These are phyloP conservation scores for Rhizophora mangle DNA, from an alignment of 345 rosid species.

Conservation along the genomic window DNA sequence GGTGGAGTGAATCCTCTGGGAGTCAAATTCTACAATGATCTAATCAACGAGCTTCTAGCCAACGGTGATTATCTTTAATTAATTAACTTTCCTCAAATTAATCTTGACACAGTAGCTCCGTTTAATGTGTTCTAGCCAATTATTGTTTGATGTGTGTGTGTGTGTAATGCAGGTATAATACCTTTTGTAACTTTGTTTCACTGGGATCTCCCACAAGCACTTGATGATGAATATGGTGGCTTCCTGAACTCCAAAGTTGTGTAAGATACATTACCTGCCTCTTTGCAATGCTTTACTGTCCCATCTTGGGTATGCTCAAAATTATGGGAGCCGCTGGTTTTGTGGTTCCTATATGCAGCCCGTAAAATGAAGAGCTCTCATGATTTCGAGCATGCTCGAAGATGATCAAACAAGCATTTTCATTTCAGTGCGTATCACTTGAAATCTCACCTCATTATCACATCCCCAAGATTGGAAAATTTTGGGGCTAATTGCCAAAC, in stretches of 20 bases:
- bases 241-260: constrained; percentile 42
- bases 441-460: too few species aligned
- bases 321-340: too few species aligned
- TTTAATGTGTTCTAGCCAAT: not conserved
- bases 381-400: too few species aligned
- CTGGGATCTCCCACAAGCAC: constrained; percentile 61
- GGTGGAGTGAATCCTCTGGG: constrained; percentile 28
- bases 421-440: too few species aligned
- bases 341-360: too few species aligned
- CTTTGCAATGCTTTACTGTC: too few species aligned
- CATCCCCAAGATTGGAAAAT: too few species aligned
- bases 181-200: constrained; percentile 58
- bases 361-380: too few species aligned
- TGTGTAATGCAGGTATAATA: constrained; percentile 30
- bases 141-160: not conserved
- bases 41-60: constrained; percentile 30
- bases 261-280: constrained; percentile 26
- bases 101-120: not conserved
- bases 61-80: constrained; percentile 14
- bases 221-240: constrained; percentile 59
- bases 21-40: constrained; percentile 27
- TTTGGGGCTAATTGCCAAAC: too few species aligned
- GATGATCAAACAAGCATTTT: too few species aligned
- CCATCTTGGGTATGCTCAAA: too few species aligned
- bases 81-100: not conserved